Evolutionary conservation across 2,329 filamentous ascomycete species (phyloP), one percentile per base, ranked within the genome.

Genomic region (Truncatella angustata): DNA sequence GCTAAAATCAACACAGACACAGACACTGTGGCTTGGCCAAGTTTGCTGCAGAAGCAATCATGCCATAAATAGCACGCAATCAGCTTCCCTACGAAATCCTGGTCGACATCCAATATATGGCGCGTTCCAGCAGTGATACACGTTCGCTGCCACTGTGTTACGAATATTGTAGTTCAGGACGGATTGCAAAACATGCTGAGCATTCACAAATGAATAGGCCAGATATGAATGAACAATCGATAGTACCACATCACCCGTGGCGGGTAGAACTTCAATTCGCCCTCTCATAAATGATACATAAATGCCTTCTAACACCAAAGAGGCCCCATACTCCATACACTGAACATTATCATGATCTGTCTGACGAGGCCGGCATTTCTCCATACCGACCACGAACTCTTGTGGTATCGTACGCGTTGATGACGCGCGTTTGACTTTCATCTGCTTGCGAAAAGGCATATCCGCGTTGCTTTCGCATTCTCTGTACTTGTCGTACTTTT

Each of bases 391-490:
- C 94, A 76, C 94, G 83, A 68, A 91, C 85, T 70, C 88, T 87
- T 57, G 94, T 99, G 49, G 94, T 99, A 74, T 99, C 94, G 73
- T 99, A 99, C 56, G 94, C 94, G 74, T 97, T 93, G 66, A 99
- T 79, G 57, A 99, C 90, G 62, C 93, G 83, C 60, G 93, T 96
- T 74, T 97, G 94, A 63, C 87, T 91, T 72, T 99, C 94, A 68
- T 99, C 94, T 53, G 93, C 95, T 73, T 97, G 92, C 62, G 91
- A 96, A 73, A 99, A 99, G 56, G 94, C 94, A 67, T 99, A 99
- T 30, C 94, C 94, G 66, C 94, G 88, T 75, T 99, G 94, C 75
- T 99, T 99, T 68, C 94, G 91, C 94, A 97, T 99, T 58, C 94
- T 89, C 74, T 97, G 94, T 36, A 97, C 94, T 73, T 99, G 94